Evolutionary conservation across 176 grass and related monocot species (phyloP), one percentile per base, ranked within the genome.

Genomic region (Oryza glumipatula): DNA sequence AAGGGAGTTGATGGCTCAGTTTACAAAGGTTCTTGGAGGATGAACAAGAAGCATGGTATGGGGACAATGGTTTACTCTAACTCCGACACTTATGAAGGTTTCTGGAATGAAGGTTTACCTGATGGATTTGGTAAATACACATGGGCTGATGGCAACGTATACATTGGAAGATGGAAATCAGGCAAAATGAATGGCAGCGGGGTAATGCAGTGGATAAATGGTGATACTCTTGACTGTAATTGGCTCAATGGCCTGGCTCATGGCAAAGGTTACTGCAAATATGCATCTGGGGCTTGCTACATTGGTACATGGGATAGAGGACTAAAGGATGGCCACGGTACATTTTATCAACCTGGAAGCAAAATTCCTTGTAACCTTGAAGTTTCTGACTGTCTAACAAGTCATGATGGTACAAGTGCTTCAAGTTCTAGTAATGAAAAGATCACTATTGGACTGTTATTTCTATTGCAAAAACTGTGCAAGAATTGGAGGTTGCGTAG

Each of bases 291-390:
- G 58, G 83, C 89, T 77, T 87, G 79, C 85, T 99, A 99, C 83
- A 76, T 99, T 79, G 96, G 96, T 76, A 94, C 81, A 47, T 99
- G 96, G 96, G 94, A 92, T 73, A 92, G 86, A 61, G 96, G 96
- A 51, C 77, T 99, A 68, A 99, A 96, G 87, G 96, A 99, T 94
- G 96, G 96, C 3, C 89, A 86, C 67, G 96, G 96, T 76, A 86
- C 89, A 68, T 91, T 91, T 89, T 96, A 92, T 88, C 86, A 88
- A 86, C 68, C 83, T 78, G 93, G 93, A 83, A 95, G 83, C 85
- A 92, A 92, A 90, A 39, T 92, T 47, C 93, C 93, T 82, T 87
- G 72, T 82, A 87, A 93, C 38, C 93, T 88, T 56, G 74, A 86
- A 88, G 91, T 89, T 77, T 90, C 87, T 70, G 86, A 94, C 65